Evolutionary conservation across 2,329 filamentous ascomycete species (phyloP), one percentile per base, ranked within the genome.

Genomic region (Epichloe hybrida): DNA sequence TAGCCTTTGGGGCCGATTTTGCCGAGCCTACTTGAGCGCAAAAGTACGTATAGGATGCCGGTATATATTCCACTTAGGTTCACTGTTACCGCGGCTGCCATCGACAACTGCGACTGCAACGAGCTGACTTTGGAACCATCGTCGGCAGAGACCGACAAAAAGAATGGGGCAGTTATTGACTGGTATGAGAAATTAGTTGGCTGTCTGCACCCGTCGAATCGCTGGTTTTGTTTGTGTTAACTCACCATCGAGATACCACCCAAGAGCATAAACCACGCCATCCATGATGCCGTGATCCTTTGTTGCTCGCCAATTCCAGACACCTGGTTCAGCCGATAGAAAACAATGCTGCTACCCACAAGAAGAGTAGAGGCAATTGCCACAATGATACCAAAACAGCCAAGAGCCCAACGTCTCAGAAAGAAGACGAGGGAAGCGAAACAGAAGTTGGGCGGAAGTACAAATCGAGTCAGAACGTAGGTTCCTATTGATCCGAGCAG

Each of bases 371-470:
- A 62, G n/a, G 73, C 66, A 42, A 83, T 69, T 20, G 69, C 60
- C 21, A 74, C 63, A 11, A 84, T 61, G 1, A 84, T 60, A 9
- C 69, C 70, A 50, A 86, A 75, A 52, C 74, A 76, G 5, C 75
- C 72, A 13, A 73, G 61, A n/a, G 79, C 73, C 65, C 80, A 86
- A 56, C 70, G 72, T 50, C 76, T 71, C 41, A 85, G 69, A 54
- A 83, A 84, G 79, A 79, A 86, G 56, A 85, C 79, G 6, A 87
- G 69, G 5, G 79, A 81, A 23, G 80, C 80, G 57, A 85, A 81
- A 66, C 83, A 87, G 49, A 75, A 72, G 55, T 81, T 74, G 5
- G 72, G 72, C 42, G 81, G 74, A 4, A 69, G 72, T 54, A 75
- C 66, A 47, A 78, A 69, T 50, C 76, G 68, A 15, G 80, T 79